Evolutionary conservation across 2,329 filamentous ascomycete species (phyloP).

Genomic region (Ambrosiella xylebori): DNA sequence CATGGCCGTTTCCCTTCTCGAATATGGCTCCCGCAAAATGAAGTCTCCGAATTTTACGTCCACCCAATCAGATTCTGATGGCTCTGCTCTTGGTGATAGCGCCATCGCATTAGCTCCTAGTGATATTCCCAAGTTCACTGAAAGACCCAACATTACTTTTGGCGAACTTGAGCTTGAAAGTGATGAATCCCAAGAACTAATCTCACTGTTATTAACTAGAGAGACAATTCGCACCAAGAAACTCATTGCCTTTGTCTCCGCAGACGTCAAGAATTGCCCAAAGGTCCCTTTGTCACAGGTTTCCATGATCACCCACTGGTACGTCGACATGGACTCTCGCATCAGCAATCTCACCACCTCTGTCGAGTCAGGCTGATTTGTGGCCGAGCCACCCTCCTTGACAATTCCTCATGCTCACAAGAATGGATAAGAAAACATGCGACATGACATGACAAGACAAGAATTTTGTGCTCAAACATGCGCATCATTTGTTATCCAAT

Average conservation of each 20-base stretch:
- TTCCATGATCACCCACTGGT: background rate
- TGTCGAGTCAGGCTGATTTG: background rate
- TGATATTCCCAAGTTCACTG: too few species aligned
- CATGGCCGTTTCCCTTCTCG: background rate
- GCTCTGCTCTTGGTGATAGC: too few species aligned
- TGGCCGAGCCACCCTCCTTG: background rate
- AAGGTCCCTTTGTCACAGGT: background rate
- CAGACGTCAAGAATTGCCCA: background rate
- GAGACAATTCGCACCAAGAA: background rate
- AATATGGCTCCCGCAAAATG: background rate
- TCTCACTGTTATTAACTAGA: background rate
- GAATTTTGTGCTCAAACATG: background rate
- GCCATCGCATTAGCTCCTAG: too few species aligned
- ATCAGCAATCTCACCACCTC: background rate
- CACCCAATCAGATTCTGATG: background rate
- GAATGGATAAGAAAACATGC: too few species aligned
- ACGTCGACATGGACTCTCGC: background rate
- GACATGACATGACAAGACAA: too few species aligned
- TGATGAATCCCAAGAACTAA: background rate
- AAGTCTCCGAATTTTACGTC: background rate
- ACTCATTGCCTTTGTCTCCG: background rate
- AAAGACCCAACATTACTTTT: background rate
- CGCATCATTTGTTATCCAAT: background rate
- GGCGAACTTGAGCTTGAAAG: background rate
- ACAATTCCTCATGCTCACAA: too few species aligned